phyloP scores from a whole-genome alignment of 345 rosid species.

The Passiflora organensis region DNA sequence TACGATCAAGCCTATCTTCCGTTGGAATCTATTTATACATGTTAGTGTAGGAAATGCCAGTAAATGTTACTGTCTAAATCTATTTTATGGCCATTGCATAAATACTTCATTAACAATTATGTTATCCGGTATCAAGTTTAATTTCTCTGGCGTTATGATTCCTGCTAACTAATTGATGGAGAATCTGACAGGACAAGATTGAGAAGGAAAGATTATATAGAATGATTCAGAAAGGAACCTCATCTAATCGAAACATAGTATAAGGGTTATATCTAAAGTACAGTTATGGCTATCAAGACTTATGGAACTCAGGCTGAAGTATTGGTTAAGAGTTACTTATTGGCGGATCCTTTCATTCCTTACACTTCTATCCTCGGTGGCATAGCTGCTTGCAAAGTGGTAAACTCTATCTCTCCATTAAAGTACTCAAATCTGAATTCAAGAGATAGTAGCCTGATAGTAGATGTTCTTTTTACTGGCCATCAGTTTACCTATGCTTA shows the following conservation, averaged over 20 bases:
- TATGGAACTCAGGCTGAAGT: conserved; percentile 62
- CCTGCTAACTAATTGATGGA: conserved; percentile 7
- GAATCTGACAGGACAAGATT: conserved; percentile 16
- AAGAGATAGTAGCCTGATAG: background rate
- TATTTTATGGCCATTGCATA: background rate
- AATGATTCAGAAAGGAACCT: conserved; percentile 8
- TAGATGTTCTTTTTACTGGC: too few relatives aligned
- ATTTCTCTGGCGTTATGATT: background rate
- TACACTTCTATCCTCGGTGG: conserved; percentile 71
- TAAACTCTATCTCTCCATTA: conserved; percentile 19
- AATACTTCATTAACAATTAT: too few relatives aligned
- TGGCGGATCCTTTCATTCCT: conserved; percentile 61
- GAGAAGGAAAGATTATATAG: conserved; percentile 13
- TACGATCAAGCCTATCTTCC: too few relatives aligned
- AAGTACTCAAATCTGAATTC: background rate
- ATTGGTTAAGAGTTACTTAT: conserved; percentile 54
- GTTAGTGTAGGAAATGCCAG: too few relatives aligned
- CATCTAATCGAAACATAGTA: conserved; percentile 10
- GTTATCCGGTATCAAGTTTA: background rate
- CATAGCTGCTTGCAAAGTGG: conserved; percentile 76
- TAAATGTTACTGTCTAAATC: too few relatives aligned
- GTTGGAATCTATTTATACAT: too few relatives aligned
- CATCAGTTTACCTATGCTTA: too few relatives aligned
- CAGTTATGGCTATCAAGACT: conserved; percentile 49
- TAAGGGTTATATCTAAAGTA: conserved; percentile 28